A percentile compares a stretch with the other conserved stretches of the same genome.
Conservation (phyloP, 2,329 filamentous ascomycete genomes). For the Calonectria multiphialidica region DNA sequence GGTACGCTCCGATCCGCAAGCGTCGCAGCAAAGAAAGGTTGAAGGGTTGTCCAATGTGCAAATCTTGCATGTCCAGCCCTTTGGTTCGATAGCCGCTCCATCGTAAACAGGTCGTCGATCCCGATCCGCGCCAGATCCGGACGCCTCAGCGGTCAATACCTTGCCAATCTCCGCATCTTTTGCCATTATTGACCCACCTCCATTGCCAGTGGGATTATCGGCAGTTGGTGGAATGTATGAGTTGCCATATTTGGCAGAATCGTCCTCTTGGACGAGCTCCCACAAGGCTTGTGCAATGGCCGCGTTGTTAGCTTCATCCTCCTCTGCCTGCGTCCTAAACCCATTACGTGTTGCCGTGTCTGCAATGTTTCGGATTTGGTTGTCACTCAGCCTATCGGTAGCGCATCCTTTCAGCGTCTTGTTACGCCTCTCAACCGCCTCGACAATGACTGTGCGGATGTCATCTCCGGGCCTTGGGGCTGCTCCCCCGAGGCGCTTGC, state of each 20-base stretch:
- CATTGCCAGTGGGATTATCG: conserved; percentile 62
- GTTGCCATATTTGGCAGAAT: conserved; percentile 66
- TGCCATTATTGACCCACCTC: conserved; percentile 49
- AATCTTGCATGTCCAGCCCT: conserved; percentile 64
- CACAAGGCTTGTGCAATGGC: conserved; percentile 89
- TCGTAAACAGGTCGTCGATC: conserved; percentile 1
- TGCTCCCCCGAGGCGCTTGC: conserved; percentile 78
- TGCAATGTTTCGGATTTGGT: conserved; percentile 73
- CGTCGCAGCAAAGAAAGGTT: conserved; percentile 66
- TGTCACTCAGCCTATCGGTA: conserved; percentile 74
- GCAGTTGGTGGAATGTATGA: conserved; percentile 64
- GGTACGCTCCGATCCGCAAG: conserved; percentile 61
- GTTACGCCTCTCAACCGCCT: conserved; percentile 77
- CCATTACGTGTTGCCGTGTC: conserved; percentile 77
- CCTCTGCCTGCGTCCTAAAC: conserved; percentile 86
- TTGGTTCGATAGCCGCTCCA: conserved; percentile 20
- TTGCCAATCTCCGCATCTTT: conserved; percentile 22
- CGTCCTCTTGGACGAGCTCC: conserved; percentile 88
- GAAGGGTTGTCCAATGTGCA: conserved; percentile 70
- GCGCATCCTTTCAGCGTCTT: conserved; percentile 80
- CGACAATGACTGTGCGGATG: conserved; percentile 78
- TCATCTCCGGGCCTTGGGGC: conserved; percentile 68
- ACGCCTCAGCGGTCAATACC: conserved; percentile 19
- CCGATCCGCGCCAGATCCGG: not conserved
- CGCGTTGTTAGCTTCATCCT: conserved; percentile 88